phyloP scores from a whole-genome alignment of 139 green algal genomes.

The Coccomyxa sp. region DNA sequence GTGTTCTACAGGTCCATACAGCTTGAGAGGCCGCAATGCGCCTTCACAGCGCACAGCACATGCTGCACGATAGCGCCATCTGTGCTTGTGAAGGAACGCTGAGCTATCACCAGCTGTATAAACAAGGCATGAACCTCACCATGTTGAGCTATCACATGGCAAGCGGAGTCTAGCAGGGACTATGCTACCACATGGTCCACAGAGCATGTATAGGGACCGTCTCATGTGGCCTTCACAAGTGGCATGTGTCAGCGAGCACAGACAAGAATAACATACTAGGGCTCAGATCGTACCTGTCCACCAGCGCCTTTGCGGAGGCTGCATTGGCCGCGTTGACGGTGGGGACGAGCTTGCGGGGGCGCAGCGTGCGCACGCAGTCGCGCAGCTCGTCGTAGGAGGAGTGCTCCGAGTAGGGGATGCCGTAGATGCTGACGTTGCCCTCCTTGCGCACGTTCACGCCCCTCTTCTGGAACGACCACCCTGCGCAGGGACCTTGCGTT shows the following conservation, averaged over 20 bases:
- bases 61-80: neutral
- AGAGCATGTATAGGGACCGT: too few relatives aligned
- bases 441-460: constrained; percentile 25
- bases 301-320: constrained; percentile 25
- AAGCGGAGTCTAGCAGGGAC: too few relatives aligned
- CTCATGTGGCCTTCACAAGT: too few relatives aligned
- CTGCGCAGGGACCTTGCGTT: too few relatives aligned
- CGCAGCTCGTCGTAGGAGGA: constrained; percentile 42
- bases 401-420: constrained; percentile 60
- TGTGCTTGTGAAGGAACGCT: neutral
- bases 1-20: neutral
- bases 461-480: constrained; percentile 46
- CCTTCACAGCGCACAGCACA: neutral
- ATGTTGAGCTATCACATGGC: neutral
- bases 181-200: too few relatives aligned
- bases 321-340: constrained; percentile 57
- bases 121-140: neutral
- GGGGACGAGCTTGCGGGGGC: constrained; percentile 50
- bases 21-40: neutral
- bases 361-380: constrained; percentile 45
- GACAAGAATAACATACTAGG: too few relatives aligned
- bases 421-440: constrained; percentile 39
- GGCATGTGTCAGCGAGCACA: too few relatives aligned
- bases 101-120: neutral
- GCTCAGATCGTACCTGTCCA: constrained; percentile 43